Conservation (phyloP, 306 rosid genomes). For the Malus fusca region DNA sequence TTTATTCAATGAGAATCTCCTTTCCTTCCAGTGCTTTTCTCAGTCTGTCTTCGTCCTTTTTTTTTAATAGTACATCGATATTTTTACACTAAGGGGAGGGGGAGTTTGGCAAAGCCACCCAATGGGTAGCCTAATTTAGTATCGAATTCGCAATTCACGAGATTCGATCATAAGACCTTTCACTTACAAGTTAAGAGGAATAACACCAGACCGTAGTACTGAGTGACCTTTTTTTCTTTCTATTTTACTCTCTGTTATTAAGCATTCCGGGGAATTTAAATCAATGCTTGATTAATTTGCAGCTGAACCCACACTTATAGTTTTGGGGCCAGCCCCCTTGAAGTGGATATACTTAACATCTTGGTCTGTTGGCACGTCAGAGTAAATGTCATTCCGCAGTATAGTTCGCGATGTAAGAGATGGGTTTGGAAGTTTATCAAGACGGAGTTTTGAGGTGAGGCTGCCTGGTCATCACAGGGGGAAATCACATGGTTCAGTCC, state of each 20-base stretch:
- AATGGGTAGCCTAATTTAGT: no score
- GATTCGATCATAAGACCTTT: no score
- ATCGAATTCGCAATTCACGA: no score
- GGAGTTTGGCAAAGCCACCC: no score
- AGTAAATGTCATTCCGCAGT: conserved; percentile 87
- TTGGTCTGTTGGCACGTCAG: conserved; percentile 22
- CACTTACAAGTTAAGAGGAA: no score
- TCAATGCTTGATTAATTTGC: conserved; percentile 41
- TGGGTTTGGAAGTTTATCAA: conserved; percentile 78
- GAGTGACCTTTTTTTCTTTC: no score
- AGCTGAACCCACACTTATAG: conserved; percentile 24
- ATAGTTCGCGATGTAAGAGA: conserved; percentile 86
- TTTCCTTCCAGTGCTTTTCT: conserved; percentile 60
- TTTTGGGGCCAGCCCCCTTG: conserved; percentile 6
- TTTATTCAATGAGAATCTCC: conserved; percentile 52
- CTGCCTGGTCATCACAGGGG: conserved; percentile 62
- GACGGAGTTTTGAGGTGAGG: conserved; percentile 77
- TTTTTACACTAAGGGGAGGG: no score
- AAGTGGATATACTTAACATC: conserved; percentile 22
- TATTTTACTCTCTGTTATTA: conserved; percentile 28
- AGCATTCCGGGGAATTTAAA: conserved; percentile 38
- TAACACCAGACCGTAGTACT: no score
- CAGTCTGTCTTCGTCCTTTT: conserved; percentile 37
- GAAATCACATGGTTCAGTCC: conserved; percentile 62
- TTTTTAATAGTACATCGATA: background rate